Evolutionary conservation across 2,329 filamentous ascomycete species (phyloP).

Genomic region (Eutypella sp.): DNA sequence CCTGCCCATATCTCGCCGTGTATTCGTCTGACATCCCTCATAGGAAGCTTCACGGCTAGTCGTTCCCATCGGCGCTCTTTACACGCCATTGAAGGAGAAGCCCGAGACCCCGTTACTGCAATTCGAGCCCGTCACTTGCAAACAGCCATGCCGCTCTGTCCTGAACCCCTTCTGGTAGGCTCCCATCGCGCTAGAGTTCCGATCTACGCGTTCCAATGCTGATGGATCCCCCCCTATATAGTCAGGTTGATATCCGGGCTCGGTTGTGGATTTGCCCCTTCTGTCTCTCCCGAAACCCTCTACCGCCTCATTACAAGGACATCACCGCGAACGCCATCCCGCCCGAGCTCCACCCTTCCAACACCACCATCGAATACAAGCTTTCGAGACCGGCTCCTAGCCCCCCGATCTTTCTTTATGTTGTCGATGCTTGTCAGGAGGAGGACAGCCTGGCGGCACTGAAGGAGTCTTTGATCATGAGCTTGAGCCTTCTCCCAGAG

Average conservation of each 20-base stretch:
- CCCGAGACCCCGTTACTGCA: constrained; percentile 81
- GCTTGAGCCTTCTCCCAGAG: constrained; percentile 73
- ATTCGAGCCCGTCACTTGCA: constrained; percentile 96
- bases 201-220: not conserved
- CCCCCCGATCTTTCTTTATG: constrained; percentile 80
- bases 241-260: constrained; percentile 78
- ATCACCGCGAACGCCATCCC: constrained; percentile 79
- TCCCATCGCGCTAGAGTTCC: constrained; percentile 3
- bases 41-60: constrained; percentile 92
- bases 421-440: constrained; percentile 84
- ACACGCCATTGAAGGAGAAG: constrained; percentile 95
- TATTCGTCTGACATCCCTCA: constrained; percentile 7
- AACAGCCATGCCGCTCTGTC: constrained; percentile 89
- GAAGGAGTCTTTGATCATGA: constrained; percentile 84
- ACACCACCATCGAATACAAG: constrained; percentile 87
- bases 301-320: constrained; percentile 85
- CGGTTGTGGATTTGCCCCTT: constrained; percentile 87
- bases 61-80: constrained; percentile 91
- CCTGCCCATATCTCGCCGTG: constrained; percentile 21
- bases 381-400: constrained; percentile 78
- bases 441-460: constrained; percentile 78
- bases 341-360: constrained; percentile 73
- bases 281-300: constrained; percentile 76
- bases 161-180: constrained; percentile 91
- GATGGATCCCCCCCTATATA: constrained; percentile 30